Percentiles rank a stretch among this genome's conserved stretches.
phyloP scores from a whole-genome alignment of 768 basidiomycete species.

The Leccinum subtestaceum region DNA sequence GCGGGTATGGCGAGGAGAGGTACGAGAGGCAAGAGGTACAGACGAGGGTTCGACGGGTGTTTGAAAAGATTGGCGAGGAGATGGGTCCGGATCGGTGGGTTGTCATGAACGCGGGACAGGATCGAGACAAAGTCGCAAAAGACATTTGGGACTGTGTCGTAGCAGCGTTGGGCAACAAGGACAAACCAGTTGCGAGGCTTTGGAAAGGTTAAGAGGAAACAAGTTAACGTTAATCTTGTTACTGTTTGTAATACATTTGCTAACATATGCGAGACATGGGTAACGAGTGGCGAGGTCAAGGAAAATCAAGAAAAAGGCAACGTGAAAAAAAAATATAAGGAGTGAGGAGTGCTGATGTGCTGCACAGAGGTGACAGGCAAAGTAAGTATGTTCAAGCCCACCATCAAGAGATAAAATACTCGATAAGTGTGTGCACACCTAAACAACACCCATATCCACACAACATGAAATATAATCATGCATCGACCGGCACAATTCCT shows the following conservation, averaged over 20 bases:
- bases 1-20: slow-evolving; percentile 83
- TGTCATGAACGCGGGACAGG: slow-evolving; percentile 55
- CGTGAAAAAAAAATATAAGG: slow-evolving; percentile 9
- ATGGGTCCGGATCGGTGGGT: slow-evolving; percentile 50
- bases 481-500: slow-evolving; percentile 3
- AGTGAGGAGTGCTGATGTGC: slow-evolving; percentile 11
- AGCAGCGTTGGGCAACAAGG: slow-evolving; percentile 38
- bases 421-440: slow-evolving; percentile 16
- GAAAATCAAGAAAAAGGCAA: slow-evolving; percentile 9
- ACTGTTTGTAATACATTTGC: slow-evolving; percentile 25
- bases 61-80: slow-evolving; percentile 55
- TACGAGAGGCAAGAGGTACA: slow-evolving; percentile 85
- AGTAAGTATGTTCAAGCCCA: slow-evolving; percentile 13
- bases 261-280: slow-evolving; percentile 20
- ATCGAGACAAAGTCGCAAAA: slow-evolving; percentile 46
- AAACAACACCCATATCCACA: slow-evolving; percentile 20
- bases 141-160: slow-evolving; percentile 55
- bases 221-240: slow-evolving; percentile 9
- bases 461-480: slow-evolving; percentile 8
- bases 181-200: slow-evolving; percentile 44
- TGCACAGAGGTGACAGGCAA: slow-evolving; percentile 6
- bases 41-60: slow-evolving; percentile 55
- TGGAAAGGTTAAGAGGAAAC: slow-evolving; percentile 37
- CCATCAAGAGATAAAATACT: slow-evolving; percentile 17
- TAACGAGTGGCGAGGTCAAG: slow-evolving; percentile 18